phyloP scores from a whole-genome alignment of 2,329 filamentous ascomycete genomes.

The Ascochyta pisi region DNA sequence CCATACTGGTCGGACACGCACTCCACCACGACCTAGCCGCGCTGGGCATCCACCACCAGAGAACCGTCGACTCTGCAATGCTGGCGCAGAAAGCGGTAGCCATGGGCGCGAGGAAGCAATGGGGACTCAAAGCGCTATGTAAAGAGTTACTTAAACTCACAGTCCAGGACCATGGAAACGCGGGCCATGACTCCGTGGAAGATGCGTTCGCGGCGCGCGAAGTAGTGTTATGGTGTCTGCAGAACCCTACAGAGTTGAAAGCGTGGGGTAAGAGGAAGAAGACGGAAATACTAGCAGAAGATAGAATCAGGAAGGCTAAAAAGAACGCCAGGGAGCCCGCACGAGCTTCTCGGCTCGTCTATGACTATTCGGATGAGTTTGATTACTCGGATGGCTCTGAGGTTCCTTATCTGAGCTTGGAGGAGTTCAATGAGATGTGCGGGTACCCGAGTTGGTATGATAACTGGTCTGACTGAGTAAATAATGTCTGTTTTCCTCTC shows the following conservation, averaged over 20 bases:
- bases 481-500: no score
- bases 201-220: constrained; percentile 14
- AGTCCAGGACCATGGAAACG: constrained; percentile 1
- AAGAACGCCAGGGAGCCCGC: background rate
- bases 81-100: constrained; percentile 49
- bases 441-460: constrained; percentile 4
- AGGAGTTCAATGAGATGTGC: constrained; percentile 9
- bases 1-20: constrained; percentile 59
- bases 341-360: background rate
- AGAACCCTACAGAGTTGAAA: background rate
- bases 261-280: constrained; percentile 1
- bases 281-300: background rate
- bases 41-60: constrained; percentile 53
- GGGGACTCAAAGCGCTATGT: constrained; percentile 9
- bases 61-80: constrained; percentile 56
- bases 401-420: background rate
- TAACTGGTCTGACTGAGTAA: constrained; percentile 5
- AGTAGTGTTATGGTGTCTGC: constrained; percentile 11
- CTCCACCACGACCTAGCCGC: constrained; percentile 55
- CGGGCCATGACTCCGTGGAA: constrained; percentile 10
- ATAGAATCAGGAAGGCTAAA: background rate
- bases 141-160: background rate
- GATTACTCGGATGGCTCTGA: background rate
- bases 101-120: background rate
- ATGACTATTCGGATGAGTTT: background rate